Evolutionary conservation across 2,329 filamentous ascomycete genomes (phyloP), one percentile per base, ranked within the genome.

Genomic region (Chrysosphaeria jannelii): DNA sequence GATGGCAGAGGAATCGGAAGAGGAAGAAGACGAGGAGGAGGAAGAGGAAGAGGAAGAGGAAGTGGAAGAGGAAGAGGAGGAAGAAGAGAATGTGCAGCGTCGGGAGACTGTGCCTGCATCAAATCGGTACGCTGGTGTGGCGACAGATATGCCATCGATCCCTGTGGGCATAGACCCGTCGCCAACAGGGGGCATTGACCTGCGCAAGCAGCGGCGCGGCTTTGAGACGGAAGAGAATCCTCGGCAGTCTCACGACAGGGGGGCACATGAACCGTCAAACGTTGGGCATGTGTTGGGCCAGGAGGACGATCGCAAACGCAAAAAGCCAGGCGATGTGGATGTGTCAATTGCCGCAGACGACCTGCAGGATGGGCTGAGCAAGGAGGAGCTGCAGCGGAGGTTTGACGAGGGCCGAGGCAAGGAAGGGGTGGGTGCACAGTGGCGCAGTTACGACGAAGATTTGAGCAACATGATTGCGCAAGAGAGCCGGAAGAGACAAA

Each of bases 281-380:
- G 31, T 51, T 11, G 39, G 27, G 29, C 70, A 72, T 1, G 58
- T 88, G 3, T 58, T 97, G 4, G 85, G 79, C 8, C 57, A 62
- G 31, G 75, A 88, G 13, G 71, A 78, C 28, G 63, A 78, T 26
- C 52, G 74, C 36, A 85, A 88, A 48, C 61, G 76, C 36, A 97
- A 93, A 62, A 90, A 91, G 57, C 79, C 72, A 4, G 85, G 81
- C 19, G 85, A 97, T 40, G 60, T 97, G 13, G 85, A 97, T 34
- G 70, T 93, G 14, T 75, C 78, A 13, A 63, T 97, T 31, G 78
- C 93, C 36, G 62, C 75, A 5, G 81, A 93, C 39, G 57, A 69
- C 18, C 44, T 97, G 29, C 62, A 62, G 31, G 75, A 76, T 34
- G 71, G 68, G 21, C 55, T 93, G 36, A 70, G 59, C 44, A 89